Evolutionary conservation across 805 yeast genomes (phyloP).

Genomic region (Metschnikowia picachoensis): DNA sequence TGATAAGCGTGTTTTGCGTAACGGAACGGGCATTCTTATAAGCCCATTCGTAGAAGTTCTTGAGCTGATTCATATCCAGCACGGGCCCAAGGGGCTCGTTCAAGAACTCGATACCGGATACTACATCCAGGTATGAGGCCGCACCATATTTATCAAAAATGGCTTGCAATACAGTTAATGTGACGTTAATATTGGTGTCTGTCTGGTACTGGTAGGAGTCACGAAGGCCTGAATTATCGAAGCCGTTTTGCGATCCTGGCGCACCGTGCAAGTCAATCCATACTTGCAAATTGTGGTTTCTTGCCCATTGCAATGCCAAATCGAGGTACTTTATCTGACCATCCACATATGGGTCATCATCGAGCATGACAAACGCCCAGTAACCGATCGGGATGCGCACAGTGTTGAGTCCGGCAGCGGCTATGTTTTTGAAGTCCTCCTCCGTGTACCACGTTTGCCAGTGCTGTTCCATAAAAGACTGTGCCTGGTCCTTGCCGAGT

Average conservation of each 20-base stretch:
- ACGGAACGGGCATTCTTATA: slow-evolving; percentile 60
- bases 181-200: slow-evolving; percentile 26
- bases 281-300: slow-evolving; percentile 56
- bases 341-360: slow-evolving; percentile 77
- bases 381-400: slow-evolving; percentile 93
- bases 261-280: slow-evolving; percentile 96
- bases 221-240: slow-evolving; percentile 87
- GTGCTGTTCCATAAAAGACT: slow-evolving; percentile 49
- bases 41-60: slow-evolving; percentile 58
- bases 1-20: slow-evolving; percentile 50
- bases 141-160: slow-evolving; percentile 64
- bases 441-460: slow-evolving; percentile 80
- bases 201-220: slow-evolving; percentile 36
- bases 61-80: slow-evolving; percentile 55
- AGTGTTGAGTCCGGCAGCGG: slow-evolving; percentile 64
- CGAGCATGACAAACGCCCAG: slow-evolving; percentile 75
- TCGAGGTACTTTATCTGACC: slow-evolving; percentile 77
- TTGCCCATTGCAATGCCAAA: slow-evolving; percentile 74
- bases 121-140: slow-evolving; percentile 59
- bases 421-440: slow-evolving; percentile 60
- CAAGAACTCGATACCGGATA: slow-evolving; percentile 77
- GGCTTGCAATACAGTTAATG: slow-evolving; percentile 51
- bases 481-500: slow-evolving; percentile 61
- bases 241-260: slow-evolving; percentile 96
- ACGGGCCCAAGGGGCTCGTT: slow-evolving; percentile 86